Conservation (phyloP, 2,329 filamentous ascomycete genomes). For the Passalora sequoiae region DNA sequence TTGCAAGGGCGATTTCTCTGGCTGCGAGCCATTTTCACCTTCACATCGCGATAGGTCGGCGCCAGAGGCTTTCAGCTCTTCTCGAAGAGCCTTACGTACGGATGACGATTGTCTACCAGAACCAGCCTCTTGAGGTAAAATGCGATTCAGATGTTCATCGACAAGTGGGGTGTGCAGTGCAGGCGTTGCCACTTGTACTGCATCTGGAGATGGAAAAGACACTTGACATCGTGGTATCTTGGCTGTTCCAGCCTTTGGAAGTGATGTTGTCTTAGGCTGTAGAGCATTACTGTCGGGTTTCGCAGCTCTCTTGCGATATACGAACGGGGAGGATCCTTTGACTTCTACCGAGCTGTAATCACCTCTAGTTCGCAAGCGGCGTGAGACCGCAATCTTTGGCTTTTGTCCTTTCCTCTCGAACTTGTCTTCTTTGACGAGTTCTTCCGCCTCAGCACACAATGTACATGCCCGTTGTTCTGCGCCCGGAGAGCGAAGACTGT, state of each 20-base stretch:
- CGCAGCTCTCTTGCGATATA: slow-evolving; percentile 26
- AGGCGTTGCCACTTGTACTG: neutral
- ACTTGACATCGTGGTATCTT: slow-evolving; percentile 6
- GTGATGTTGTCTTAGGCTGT: too few species aligned
- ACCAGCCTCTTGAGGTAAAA: slow-evolving; percentile 8
- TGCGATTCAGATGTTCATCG: slow-evolving; percentile 18
- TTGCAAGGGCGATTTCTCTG: neutral
- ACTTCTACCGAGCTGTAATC: slow-evolving; percentile 11
- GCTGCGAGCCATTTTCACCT: slow-evolving; percentile 19
- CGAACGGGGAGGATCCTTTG: slow-evolving; percentile 25
- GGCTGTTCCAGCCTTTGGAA: slow-evolving; percentile 1
- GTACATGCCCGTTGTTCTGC: too few species aligned
- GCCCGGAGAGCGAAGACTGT: slow-evolving; percentile 26
- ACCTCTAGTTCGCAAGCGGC: too few species aligned
- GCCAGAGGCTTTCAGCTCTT: slow-evolving; percentile 25
- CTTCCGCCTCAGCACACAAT: too few species aligned
- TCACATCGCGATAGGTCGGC: slow-evolving; percentile 18
- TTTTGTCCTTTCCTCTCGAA: too few species aligned
- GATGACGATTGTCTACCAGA: slow-evolving; percentile 15
- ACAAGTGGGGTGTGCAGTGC: slow-evolving; percentile 17
- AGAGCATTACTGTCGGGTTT: slow-evolving; percentile 9
- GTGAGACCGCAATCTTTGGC: too few species aligned
- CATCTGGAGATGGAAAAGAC: slow-evolving; percentile 7
- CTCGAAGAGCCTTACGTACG: slow-evolving; percentile 21
- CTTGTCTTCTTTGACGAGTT: too few species aligned